Evolutionary conservation across 1,284 basidiomycete species (phyloP).

Genomic region (Cryptococcus sp.): DNA sequence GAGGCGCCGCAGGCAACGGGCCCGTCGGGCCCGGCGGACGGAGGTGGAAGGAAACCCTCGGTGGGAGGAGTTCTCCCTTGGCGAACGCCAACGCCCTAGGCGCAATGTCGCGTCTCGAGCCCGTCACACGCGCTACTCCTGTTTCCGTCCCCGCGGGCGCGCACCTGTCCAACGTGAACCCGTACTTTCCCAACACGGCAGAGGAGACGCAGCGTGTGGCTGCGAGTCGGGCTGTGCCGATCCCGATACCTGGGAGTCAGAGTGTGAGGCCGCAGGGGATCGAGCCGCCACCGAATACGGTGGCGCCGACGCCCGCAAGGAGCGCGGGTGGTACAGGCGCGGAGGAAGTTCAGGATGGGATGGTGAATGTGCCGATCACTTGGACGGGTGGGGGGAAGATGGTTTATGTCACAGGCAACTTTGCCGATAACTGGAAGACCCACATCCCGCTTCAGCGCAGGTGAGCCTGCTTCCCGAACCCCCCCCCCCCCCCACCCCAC

Average conservation of each 20-base stretch:
- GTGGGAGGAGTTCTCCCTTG: constrained; percentile 28
- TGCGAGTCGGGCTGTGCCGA: constrained; percentile 14
- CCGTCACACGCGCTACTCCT: constrained; percentile 10
- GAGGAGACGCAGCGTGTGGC: background rate
- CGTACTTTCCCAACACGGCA: constrained; percentile 35
- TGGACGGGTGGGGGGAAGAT: constrained; percentile 52
- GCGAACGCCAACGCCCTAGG: constrained; percentile 20
- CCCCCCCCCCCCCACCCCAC: no score
- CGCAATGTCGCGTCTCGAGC: constrained; percentile 34
- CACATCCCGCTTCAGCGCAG: constrained; percentile 54
- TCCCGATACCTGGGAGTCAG: constrained; percentile 23
- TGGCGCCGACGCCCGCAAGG: constrained; percentile 30
- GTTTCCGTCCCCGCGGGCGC: constrained; percentile 8
- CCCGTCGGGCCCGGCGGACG: background rate
- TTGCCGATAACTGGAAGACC: constrained; percentile 58
- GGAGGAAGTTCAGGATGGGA: constrained; percentile 25
- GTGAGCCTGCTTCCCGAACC: constrained; percentile 40
- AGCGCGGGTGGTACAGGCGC: constrained; percentile 4
- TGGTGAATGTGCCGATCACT: constrained; percentile 44
- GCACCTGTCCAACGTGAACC: constrained; percentile 16
- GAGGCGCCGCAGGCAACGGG: background rate
- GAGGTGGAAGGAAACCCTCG: constrained; percentile 36
- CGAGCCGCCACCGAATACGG: constrained; percentile 30
- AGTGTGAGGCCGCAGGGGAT: constrained; percentile 12
- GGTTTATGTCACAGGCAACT: constrained; percentile 59